Evolutionary conservation across 225 moss, liverwort and hornwort species (phyloP).

Genomic region (Sphagnum contortum): DNA sequence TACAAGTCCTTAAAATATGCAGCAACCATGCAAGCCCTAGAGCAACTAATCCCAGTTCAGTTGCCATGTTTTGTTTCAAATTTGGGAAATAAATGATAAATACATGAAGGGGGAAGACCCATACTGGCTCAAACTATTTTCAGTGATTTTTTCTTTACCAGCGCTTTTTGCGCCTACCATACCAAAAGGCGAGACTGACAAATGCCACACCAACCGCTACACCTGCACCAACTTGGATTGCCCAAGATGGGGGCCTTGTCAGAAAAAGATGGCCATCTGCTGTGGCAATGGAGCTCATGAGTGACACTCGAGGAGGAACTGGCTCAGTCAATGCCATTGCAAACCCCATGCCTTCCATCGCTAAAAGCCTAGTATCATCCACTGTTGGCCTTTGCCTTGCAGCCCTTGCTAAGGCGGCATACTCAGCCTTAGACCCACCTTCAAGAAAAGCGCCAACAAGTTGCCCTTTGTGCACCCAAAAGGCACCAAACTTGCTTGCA

Average conservation of each 20-base stretch:
- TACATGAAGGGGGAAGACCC: no score
- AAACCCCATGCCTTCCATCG: slow-evolving; percentile 48
- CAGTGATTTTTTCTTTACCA: slow-evolving; percentile 1
- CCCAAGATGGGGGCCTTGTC: slow-evolving; percentile 30
- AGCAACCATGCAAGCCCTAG: no score
- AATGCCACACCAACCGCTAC: slow-evolving; percentile 51
- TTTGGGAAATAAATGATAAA: no score
- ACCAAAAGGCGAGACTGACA: slow-evolving; percentile 66
- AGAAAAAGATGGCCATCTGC: slow-evolving; percentile 34
- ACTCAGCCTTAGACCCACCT: slow-evolving; percentile 73
- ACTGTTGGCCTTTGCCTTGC: slow-evolving; percentile 52
- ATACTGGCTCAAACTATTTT: no score
- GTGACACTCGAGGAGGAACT: slow-evolving; percentile 15
- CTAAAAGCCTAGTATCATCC: slow-evolving; percentile 24
- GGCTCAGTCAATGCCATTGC: slow-evolving; percentile 41
- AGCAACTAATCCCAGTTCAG: no score
- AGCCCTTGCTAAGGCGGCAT: slow-evolving; percentile 43
- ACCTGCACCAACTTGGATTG: slow-evolving; percentile 53
- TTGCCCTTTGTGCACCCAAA: slow-evolving; percentile 60
- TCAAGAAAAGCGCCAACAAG: slow-evolving; percentile 76
- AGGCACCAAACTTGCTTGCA: slow-evolving; percentile 61
- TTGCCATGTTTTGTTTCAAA: no score
- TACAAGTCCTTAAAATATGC: no score
- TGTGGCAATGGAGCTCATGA: slow-evolving; percentile 20
- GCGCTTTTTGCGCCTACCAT: slow-evolving; percentile 40